A percentile compares a stretch with the other conserved stretches of the same genome.
Conservation (phyloP, 2,329 filamentous ascomycete species). For the Fusarium neocosmosporiellum region DNA sequence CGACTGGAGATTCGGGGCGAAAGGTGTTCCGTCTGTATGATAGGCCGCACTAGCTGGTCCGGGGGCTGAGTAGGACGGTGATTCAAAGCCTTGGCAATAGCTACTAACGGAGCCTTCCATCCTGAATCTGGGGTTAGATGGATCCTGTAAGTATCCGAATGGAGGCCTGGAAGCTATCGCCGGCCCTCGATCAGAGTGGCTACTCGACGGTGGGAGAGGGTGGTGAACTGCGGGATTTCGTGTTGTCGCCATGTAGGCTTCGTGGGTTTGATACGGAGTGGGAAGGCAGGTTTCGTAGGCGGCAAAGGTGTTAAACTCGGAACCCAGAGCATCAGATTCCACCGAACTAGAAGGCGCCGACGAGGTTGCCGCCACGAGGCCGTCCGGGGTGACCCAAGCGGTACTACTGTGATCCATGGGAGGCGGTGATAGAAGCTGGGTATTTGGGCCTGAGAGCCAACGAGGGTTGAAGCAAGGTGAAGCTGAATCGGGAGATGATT, state of each 20-base stretch:
- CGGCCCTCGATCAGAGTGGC: conserved; percentile 29
- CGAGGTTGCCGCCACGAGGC: conserved; percentile 51
- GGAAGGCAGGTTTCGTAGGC: conserved; percentile 57
- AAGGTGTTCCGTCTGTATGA: conserved; percentile 35
- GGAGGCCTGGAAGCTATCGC: conserved; percentile 29
- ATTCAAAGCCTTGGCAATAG: conserved; percentile 37
- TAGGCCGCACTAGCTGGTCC: conserved; percentile 31
- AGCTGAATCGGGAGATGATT: conserved; percentile 53
- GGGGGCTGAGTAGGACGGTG: conserved; percentile 35
- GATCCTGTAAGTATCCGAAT: conserved; percentile 42
- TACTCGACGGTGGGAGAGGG: conserved; percentile 24
- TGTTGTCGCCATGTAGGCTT: conserved; percentile 57
- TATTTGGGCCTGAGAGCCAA: conserved; percentile 41
- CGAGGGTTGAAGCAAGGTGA: conserved; percentile 53
- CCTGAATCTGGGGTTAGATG: conserved; percentile 29
- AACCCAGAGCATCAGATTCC: conserved; percentile 58
- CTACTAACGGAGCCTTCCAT: conserved; percentile 30
- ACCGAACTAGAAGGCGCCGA: conserved; percentile 52
- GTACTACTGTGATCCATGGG: conserved; percentile 52
- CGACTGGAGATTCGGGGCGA: conserved; percentile 30
- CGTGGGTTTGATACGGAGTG: conserved; percentile 56
- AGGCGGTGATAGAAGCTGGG: conserved; percentile 42
- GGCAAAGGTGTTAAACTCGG: conserved; percentile 64
- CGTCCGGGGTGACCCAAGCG: conserved; percentile 56
- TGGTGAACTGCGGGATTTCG: conserved; percentile 41